Percentiles rank a stretch among this genome's conserved stretches.
phyloP scores from a whole-genome alignment of 2,329 filamentous ascomycete species.

The Fragosphaeria purpurea region DNA sequence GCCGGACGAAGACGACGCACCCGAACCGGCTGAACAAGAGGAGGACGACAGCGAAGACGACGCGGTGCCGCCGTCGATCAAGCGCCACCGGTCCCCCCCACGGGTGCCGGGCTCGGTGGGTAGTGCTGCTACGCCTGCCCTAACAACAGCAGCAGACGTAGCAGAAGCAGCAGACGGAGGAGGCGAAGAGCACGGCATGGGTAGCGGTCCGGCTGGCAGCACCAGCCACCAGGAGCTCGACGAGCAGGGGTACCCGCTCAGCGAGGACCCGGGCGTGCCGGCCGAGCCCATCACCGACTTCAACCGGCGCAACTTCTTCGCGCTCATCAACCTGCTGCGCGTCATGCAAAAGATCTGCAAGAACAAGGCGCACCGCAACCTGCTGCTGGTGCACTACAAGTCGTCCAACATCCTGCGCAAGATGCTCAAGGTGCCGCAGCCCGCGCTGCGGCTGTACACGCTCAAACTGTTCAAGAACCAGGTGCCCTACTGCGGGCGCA shows the following conservation, averaged over 20 bases:
- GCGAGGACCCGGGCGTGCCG: constrained; percentile 43
- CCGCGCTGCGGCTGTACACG: constrained; percentile 80
- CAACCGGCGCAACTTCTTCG: constrained; percentile 91
- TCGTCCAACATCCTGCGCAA: constrained; percentile 87
- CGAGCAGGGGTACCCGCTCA: constrained; percentile 73
- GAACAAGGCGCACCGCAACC: constrained; percentile 85
- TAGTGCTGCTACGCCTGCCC: background rate
- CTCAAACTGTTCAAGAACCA: constrained; percentile 98
- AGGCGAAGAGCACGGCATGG: too few species aligned
- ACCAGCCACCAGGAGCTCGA: constrained; percentile 56
- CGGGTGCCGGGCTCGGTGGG: constrained; percentile 20
- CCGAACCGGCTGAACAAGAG: constrained; percentile 16
- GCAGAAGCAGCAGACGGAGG: constrained; percentile 1
- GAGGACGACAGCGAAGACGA: constrained; percentile 59
- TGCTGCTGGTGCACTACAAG: constrained; percentile 92
- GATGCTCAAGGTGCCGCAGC: constrained; percentile 81
- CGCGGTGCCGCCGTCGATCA: constrained; percentile 74
- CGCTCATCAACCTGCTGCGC: constrained; percentile 87
- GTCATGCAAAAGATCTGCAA: constrained; percentile 98
- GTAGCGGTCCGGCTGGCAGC: constrained; percentile 20
- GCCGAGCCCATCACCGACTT: constrained; percentile 75
- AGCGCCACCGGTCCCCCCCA: constrained; percentile 42
- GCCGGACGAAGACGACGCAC: constrained; percentile 18
- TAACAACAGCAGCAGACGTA: background rate
- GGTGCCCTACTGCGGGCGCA: constrained; percentile 93